Conservation (phyloP, 169 alveolate genomes). For the Eimeria maxima region DNA sequence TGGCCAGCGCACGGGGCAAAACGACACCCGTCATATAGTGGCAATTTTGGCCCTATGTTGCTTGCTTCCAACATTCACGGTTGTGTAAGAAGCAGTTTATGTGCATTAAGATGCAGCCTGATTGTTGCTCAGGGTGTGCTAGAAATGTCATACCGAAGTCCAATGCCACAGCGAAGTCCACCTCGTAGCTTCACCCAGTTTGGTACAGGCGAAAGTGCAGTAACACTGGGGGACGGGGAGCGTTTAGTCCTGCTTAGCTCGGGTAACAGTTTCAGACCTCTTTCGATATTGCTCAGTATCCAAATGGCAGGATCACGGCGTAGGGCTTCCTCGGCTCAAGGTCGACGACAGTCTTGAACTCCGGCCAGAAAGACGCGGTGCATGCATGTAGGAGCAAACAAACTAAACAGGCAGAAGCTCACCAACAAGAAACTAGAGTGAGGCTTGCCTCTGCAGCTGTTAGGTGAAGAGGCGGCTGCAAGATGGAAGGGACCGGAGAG, state of each 20-base stretch:
- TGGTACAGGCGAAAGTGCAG: too few relatives aligned
- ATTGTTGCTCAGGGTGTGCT: neutral
- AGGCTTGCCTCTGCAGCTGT: neutral
- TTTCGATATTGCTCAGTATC: too few relatives aligned
- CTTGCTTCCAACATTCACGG: neutral
- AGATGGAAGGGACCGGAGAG: neutral
- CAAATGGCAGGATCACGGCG: neutral
- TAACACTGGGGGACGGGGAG: too few relatives aligned
- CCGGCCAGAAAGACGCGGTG: neutral
- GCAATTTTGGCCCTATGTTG: neutral
- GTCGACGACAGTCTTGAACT: neutral
- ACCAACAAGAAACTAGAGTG: neutral
- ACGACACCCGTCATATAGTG: neutral
- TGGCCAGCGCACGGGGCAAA: neutral
- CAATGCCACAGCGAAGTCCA: neutral
- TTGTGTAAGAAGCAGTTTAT: neutral
- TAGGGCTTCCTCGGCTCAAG: neutral
- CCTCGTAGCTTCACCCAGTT: too few relatives aligned
- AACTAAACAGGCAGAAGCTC: neutral
- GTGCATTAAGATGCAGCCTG: neutral
- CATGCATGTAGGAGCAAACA: neutral
- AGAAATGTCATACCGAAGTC: neutral
- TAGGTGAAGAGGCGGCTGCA: neutral
- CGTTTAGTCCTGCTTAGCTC: too few relatives aligned
- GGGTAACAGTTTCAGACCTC: too few relatives aligned